These are phyloP conservation scores for Nitzschia putrida DNA, from an alignment of 108 stramenopile species.

Conservation along the genomic window DNA sequence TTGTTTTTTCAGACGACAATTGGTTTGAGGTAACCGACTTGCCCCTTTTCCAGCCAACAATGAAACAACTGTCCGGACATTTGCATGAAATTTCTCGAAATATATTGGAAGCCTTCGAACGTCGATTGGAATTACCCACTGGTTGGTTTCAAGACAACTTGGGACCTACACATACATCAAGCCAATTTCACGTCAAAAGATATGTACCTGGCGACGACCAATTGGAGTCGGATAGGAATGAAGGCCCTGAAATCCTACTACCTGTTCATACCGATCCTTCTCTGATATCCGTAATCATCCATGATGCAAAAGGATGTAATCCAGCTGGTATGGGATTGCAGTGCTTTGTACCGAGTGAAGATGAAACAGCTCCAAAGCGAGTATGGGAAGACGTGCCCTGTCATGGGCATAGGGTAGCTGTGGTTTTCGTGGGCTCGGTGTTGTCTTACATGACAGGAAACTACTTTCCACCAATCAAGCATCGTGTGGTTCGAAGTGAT, in stretches of 20 bases:
- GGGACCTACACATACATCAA: slow-evolving; percentile 57
- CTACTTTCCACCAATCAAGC: slow-evolving; percentile 61
- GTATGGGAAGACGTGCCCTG: slow-evolving; percentile 56
- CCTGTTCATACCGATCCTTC: slow-evolving; percentile 88
- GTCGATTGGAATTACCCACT: slow-evolving; percentile 42
- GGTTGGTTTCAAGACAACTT: slow-evolving; percentile 60
- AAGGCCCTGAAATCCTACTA: slow-evolving; percentile 36
- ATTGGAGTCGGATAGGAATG: background rate
- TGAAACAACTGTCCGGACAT: slow-evolving; percentile 34
- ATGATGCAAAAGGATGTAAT: slow-evolving; percentile 53
- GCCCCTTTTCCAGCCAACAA: slow-evolving; percentile 5
- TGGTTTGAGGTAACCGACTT: slow-evolving; percentile 6
- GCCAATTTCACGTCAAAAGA: slow-evolving; percentile 87
- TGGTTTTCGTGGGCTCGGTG: slow-evolving; percentile 74
- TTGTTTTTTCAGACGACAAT: slow-evolving; percentile 77
- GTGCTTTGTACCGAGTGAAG: slow-evolving; percentile 25
- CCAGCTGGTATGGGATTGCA: slow-evolving; percentile 55
- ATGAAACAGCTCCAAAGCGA: slow-evolving; percentile 6
- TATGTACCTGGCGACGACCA: slow-evolving; percentile 37
- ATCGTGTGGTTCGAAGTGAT: slow-evolving; percentile 57
- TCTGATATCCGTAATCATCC: slow-evolving; percentile 73
- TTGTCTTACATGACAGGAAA: slow-evolving; percentile 63
- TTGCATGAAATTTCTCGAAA: slow-evolving; percentile 59
- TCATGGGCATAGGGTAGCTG: slow-evolving; percentile 74
- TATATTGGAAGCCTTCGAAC: slow-evolving; percentile 58